Evolutionary conservation across 2,329 filamentous ascomycete species (phyloP), one percentile per base, ranked within the genome.

Genomic region (Neonectria coccinea): DNA sequence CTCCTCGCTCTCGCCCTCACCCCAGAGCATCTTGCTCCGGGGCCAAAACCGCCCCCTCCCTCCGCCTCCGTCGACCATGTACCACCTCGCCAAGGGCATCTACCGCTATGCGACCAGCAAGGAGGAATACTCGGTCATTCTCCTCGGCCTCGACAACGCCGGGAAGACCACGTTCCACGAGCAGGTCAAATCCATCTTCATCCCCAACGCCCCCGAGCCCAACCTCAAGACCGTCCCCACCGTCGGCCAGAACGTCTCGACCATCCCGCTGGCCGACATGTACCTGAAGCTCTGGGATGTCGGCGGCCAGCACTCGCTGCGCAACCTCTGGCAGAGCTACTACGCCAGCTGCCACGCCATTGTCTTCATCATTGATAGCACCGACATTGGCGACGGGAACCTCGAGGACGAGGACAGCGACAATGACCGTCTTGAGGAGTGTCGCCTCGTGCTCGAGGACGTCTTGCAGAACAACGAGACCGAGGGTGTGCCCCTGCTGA

Each of bases 251-350:
- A 98, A 98, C 81, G 94, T 98, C 69, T 92, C 93, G 67, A 96
- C 94, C 51, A 92, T 99, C 77, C 89, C 92, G 22, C 86, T 98
- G 25, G 91, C 93, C 16, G 93, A 97, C 79, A 95, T 97, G 89
- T 97, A 98, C 84, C 86, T 99, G 76, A 97, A 97, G 84, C 92
- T 99, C 74, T 98, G 96, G 96, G 96, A 99, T 77, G 93, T 99
- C 1, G 96, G 96, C 69, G 96, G 96, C 7, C 96, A 99, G 80
- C 89, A 96, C 76, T 91, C 88, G 29, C 87, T 99, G 76, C 91
- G 96, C 67, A 91, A 91, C 68, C 88, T 98, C 33, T 99, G 96
- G 96, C 93, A 97, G 79, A 93, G 90, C 79, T 99, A 99, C 83
- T 99, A 97, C 84, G 86, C 89, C 55, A 92, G 89, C 78, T 97